Conservation (phyloP, 345 rosid genomes). For the Populus alba region DNA sequence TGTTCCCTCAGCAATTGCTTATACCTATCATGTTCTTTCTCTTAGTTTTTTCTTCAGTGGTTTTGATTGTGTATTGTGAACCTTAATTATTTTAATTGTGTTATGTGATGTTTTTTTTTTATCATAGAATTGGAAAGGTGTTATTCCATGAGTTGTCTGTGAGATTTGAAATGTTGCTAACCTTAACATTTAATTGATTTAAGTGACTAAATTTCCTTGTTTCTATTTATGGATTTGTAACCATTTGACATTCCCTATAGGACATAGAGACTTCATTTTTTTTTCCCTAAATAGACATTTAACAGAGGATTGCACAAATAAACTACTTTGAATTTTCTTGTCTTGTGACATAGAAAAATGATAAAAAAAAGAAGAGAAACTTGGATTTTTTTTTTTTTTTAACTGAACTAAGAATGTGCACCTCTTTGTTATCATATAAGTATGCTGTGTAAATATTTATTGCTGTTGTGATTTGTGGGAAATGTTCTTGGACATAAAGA, state of each 20-base stretch:
- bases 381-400: background rate
- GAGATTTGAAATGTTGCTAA: background rate
- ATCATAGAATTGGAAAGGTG: background rate
- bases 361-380: background rate
- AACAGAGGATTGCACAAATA: background rate
- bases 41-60: background rate
- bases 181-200: background rate
- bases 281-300: background rate
- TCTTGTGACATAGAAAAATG: background rate
- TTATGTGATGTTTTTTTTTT: background rate
- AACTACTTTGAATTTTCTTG: background rate
- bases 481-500: background rate
- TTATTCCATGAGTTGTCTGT: background rate
- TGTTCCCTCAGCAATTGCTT: background rate
- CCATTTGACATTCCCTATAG: background rate
- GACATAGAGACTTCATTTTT: background rate
- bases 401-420: background rate
- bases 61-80: background rate
- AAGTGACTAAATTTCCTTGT: background rate
- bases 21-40: background rate
- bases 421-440: background rate
- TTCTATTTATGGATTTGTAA: background rate
- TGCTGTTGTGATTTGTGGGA: background rate
- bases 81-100: background rate
- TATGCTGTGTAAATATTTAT: background rate